phyloP scores from a whole-genome alignment of 805 yeast species.

The Ogataea glucozyma region DNA sequence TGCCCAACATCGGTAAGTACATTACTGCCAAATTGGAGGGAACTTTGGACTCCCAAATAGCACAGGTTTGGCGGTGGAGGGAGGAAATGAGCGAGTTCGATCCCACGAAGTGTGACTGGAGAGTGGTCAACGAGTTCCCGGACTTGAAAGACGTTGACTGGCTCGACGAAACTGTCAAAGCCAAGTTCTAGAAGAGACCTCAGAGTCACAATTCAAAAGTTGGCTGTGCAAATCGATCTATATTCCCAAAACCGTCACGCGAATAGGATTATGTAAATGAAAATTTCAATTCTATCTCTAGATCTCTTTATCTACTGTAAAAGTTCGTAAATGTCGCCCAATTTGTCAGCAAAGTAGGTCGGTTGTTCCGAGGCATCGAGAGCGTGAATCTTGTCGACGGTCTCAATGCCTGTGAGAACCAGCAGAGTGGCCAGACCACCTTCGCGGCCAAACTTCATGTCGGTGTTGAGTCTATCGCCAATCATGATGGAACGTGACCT shows the following conservation, averaged over 20 bases:
- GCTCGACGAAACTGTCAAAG: constrained; percentile 20
- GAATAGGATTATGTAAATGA: no score
- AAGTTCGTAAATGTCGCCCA: constrained; percentile 76
- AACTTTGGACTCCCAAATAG: constrained; percentile 26
- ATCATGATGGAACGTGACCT: constrained; percentile 77
- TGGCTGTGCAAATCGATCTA: no score
- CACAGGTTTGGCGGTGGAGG: constrained; percentile 38
- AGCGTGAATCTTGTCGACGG: constrained; percentile 57
- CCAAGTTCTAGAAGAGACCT: constrained; percentile 5
- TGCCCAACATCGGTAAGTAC: constrained; percentile 49
- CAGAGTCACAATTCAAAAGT: no score
- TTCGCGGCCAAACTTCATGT: constrained; percentile 84
- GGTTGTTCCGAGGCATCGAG: constrained; percentile 51
- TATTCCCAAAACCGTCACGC: no score
- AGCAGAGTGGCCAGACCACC: constrained; percentile 86
- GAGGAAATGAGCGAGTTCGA: constrained; percentile 13
- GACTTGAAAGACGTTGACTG: constrained; percentile 17
- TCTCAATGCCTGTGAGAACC: constrained; percentile 91
- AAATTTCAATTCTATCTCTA: no score
- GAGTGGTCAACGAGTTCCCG: constrained; percentile 18
- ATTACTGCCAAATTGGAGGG: constrained; percentile 37
- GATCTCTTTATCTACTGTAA: constrained; percentile 7
- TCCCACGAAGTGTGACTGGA: constrained; percentile 14
- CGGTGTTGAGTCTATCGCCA: constrained; percentile 94
- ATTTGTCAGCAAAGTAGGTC: constrained; percentile 62